A percentile compares a stretch with the other conserved stretches of the same genome.
These are phyloP conservation scores for Hemisphaericaspora xylanilytica DNA, from an alignment of 1,139 yeast genomes.

Conservation along the genomic window DNA sequence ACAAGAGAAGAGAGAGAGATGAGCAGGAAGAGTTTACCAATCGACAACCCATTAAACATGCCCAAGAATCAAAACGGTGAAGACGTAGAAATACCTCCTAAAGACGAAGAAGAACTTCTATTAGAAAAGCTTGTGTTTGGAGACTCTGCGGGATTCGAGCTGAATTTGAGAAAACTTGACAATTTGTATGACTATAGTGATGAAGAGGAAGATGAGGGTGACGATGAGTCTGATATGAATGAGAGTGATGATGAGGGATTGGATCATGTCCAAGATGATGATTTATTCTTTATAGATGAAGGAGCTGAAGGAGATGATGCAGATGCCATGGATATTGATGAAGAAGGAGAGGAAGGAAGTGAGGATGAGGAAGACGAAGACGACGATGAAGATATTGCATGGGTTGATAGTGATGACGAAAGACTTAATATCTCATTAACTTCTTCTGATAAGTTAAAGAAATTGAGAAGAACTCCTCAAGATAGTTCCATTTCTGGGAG, in stretches of 20 bases:
- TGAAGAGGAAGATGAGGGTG: conserved; percentile 29
- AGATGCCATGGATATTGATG: conserved; percentile 42
- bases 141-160: conserved; percentile 75
- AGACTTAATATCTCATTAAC: conserved; percentile 58
- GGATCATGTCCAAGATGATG: conserved; percentile 53
- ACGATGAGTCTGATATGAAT: conserved; percentile 11
- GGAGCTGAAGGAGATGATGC: conserved; percentile 32
- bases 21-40: background rate
- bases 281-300: conserved; percentile 64
- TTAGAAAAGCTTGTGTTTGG: conserved; percentile 90
- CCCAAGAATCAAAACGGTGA: conserved; percentile 26
- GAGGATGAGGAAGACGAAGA: conserved; percentile 30
- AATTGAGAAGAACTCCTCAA: conserved; percentile 61
- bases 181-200: conserved; percentile 52
- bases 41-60: conserved; percentile 15
- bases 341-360: conserved; percentile 23
- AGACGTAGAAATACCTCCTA: conserved; percentile 52
- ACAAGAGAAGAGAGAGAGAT: background rate
- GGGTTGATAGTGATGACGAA: conserved; percentile 95
- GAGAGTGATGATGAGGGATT: conserved; percentile 16
- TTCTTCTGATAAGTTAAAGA: conserved; percentile 60
- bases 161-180: conserved; percentile 58
- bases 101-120: conserved; percentile 77
- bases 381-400: conserved; percentile 52
- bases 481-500: conserved; percentile 63